Base-by-base conservation (phyloP, 2,329 filamentous ascomycete species). In the Calonectria naviculata region DNA sequence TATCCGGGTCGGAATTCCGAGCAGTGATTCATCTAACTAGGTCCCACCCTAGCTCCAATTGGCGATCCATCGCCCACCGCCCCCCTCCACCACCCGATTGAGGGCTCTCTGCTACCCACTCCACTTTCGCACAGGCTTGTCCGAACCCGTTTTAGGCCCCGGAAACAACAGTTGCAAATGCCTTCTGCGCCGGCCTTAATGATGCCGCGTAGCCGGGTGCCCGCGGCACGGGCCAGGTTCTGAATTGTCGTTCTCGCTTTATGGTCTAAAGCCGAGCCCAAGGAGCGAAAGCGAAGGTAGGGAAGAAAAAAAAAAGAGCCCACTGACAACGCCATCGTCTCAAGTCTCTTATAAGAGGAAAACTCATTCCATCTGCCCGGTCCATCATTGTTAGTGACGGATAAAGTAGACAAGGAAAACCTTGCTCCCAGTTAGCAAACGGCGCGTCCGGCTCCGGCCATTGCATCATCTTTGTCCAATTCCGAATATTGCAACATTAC, bases 21-120 rank as follows among this genome's bases (percentile, higher is more conserved):
- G 44, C 68, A 73, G 75, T 73, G 62, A 78, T 75, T 77, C 75
- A 77, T 70, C 21, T 42, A 28, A 28, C 38, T 26, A 60, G 38
- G 17, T 19, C n/a, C 60, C 52, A 29, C 38, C 54, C 21, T 58
- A 46, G 28, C 38, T 47, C 34, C 54, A 62, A 31, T 26, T 17
- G 62, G 72, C 69, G 28, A 61, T 61, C 28, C 52, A 60, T 46
- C 60, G n/a, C 31, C 69, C 64, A 68, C 65, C 54, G 56, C 54
- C 65, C 26, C 61, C 54, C 60, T 74, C 75, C 76, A 76, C 75
- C 70, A 65, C n/a, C 70, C 44, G 63, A 66, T 61, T 61, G 15
- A 42, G 56, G 56, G 29, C 26, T 44, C 15, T 41, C 54, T 46
- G 26, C 21, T 42, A 38, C 46, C 44, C 54, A 56, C 42, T 70